Evolutionary conservation across 192 early-diverging fungal species (phyloP).

Genomic region (Backusella luteola): DNA sequence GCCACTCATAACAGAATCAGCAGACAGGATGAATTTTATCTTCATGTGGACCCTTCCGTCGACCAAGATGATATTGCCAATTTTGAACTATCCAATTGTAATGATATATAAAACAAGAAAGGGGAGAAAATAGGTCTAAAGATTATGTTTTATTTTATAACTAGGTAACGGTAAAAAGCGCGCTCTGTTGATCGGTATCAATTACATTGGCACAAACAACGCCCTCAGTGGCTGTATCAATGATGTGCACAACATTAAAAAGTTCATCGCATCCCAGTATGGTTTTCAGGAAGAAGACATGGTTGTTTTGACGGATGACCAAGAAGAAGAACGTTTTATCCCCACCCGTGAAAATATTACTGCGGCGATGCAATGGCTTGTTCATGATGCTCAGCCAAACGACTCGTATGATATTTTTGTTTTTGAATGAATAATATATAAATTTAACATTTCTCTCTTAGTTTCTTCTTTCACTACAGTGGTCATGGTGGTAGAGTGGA

Average conservation of each 20-base stretch:
- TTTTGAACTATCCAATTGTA: conserved; percentile 50
- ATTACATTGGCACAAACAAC: conserved; percentile 69
- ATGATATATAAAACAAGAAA: background rate
- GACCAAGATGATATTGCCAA: conserved; percentile 26
- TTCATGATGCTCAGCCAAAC: conserved; percentile 69
- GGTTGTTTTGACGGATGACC: conserved; percentile 78
- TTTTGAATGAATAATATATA: background rate
- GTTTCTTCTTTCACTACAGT: conserved; percentile 81
- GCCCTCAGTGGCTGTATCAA: conserved; percentile 76
- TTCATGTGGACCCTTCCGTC: conserved; percentile 20
- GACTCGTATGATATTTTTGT: conserved; percentile 56
- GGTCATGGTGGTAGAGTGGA: conserved; percentile 68
- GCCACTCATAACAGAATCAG: background rate
- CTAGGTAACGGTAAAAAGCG: conserved; percentile 62
- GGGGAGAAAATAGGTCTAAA: background rate
- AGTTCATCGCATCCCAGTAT: conserved; percentile 63
- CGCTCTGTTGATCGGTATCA: conserved; percentile 91
- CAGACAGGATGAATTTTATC: background rate
- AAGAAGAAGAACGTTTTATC: conserved; percentile 55
- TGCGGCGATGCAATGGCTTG: conserved; percentile 76
- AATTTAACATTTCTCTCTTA: conserved; percentile 1
- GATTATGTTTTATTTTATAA: background rate
- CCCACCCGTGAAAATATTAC: conserved; percentile 77
- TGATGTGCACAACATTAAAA: conserved; percentile 76
- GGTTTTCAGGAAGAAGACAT: conserved; percentile 63